Evolutionary conservation across 306 rosid genomes (phyloP).

Genomic region (Medicago arabica): DNA sequence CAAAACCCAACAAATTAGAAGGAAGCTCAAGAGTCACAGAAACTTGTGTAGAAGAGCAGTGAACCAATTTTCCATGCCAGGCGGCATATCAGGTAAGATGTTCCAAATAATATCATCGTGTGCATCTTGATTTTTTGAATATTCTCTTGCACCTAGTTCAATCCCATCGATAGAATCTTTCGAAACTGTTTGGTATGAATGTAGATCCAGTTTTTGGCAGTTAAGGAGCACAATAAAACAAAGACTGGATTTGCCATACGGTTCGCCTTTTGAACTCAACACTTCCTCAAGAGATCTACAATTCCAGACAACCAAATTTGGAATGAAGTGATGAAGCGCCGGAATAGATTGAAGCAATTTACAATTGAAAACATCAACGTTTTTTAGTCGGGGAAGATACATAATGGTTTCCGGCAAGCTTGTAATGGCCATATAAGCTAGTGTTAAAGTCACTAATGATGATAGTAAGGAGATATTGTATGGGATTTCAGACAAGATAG

Average conservation of each 20-base stretch:
- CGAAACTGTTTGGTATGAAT: not conserved
- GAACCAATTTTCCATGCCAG: constrained; percentile 1
- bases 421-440: fast-evolving
- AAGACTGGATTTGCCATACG: not conserved
- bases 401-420: constrained; percentile 30
- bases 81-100: constrained; percentile 2
- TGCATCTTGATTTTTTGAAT: not conserved
- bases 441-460: not conserved
- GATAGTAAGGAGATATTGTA: constrained; percentile 16
- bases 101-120: not conserved
- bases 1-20: not conserved
- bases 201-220: not conserved
- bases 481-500: not conserved
- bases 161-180: not conserved
- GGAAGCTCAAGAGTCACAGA: not conserved
- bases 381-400: not conserved
- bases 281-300: constrained; percentile 1
- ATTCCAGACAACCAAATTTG: not conserved
- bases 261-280: not conserved
- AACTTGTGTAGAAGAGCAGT: not conserved
- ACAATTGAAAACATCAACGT: not conserved
- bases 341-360: constrained; percentile 20
- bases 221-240: not conserved
- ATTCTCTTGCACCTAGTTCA: not conserved
- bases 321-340: not conserved